These are phyloP conservation scores for Syzygium jambos DNA, from an alignment of 345 rosid species.

Conservation along the genomic window DNA sequence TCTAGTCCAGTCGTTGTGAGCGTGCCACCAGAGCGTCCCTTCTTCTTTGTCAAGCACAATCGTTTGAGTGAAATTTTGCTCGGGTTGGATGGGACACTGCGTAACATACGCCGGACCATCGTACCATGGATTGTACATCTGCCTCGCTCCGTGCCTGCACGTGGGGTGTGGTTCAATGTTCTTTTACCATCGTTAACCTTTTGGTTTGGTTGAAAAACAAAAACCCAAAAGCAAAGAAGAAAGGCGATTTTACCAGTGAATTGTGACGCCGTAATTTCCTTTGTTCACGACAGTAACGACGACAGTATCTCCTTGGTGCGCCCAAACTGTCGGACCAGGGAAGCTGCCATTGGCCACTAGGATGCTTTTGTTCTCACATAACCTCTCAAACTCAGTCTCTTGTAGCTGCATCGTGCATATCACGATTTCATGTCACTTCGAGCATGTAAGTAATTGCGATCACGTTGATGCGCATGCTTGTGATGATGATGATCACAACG, in stretches of 20 bases:
- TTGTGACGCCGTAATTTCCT: slow-evolving; percentile 6
- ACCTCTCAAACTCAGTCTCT: slow-evolving; percentile 1
- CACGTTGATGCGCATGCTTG: background rate
- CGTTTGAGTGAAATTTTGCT: slow-evolving; percentile 13
- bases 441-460: background rate
- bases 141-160: slow-evolving; percentile 24
- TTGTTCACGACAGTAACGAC: slow-evolving; percentile 11
- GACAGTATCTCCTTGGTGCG: slow-evolving; percentile 6
- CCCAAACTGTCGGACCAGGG: slow-evolving; percentile 12
- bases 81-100: slow-evolving; percentile 16
- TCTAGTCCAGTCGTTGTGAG: slow-evolving; percentile 35
- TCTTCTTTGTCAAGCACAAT: slow-evolving; percentile 15
- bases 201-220: background rate
- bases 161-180: background rate
- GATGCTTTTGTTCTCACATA: slow-evolving; percentile 9
- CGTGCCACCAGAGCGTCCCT: slow-evolving; percentile 49
- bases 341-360: slow-evolving; percentile 12
- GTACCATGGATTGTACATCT: slow-evolving; percentile 19
- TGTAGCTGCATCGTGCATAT: slow-evolving; percentile 1
- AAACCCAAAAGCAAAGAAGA: background rate
- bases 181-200: too few species aligned
- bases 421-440: background rate
- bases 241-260: slow-evolving; percentile 13
- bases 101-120: slow-evolving; percentile 26
- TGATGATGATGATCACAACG: background rate